Evolutionary conservation across 768 basidiomycete genomes (phyloP).

Genomic region (Lactarius akahatsu): DNA sequence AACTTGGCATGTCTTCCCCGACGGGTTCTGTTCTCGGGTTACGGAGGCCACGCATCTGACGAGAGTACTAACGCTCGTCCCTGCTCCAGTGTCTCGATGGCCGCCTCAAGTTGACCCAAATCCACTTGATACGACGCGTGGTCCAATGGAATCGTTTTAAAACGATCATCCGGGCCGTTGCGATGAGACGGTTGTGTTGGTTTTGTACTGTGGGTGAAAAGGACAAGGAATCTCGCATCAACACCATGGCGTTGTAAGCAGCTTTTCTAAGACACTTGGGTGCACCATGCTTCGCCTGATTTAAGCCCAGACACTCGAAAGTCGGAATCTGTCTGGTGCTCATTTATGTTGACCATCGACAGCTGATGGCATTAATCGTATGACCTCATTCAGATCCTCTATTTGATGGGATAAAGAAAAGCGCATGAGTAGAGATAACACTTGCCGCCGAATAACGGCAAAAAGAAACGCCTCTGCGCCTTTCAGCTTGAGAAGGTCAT

Average conservation of each 20-base stretch:
- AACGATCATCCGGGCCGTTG: background rate
- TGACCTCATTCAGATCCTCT: background rate
- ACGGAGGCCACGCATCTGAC: background rate
- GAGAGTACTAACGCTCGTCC: background rate
- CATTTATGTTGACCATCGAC: too few species aligned
- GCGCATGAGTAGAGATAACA: too few species aligned
- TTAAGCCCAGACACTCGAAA: background rate
- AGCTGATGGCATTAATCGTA: background rate
- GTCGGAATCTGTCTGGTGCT: background rate
- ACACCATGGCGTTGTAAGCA: background rate
- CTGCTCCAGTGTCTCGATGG: background rate
- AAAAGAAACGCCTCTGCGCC: background rate
- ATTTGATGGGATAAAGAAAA: too few species aligned
- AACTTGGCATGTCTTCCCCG: background rate
- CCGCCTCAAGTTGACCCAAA: background rate
- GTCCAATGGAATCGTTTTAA: background rate
- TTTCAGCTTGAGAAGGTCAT: background rate
- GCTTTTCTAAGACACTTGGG: too few species aligned
- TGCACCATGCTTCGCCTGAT: background rate
- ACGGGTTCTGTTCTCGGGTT: accelerated
- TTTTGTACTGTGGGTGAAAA: background rate
- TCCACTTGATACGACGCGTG: background rate
- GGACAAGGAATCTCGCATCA: background rate
- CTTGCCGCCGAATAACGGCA: background rate
- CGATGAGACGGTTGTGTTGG: background rate